phyloP scores from a whole-genome alignment of 495 filamentous ascomycete genomes.

The Podospora conica region DNA sequence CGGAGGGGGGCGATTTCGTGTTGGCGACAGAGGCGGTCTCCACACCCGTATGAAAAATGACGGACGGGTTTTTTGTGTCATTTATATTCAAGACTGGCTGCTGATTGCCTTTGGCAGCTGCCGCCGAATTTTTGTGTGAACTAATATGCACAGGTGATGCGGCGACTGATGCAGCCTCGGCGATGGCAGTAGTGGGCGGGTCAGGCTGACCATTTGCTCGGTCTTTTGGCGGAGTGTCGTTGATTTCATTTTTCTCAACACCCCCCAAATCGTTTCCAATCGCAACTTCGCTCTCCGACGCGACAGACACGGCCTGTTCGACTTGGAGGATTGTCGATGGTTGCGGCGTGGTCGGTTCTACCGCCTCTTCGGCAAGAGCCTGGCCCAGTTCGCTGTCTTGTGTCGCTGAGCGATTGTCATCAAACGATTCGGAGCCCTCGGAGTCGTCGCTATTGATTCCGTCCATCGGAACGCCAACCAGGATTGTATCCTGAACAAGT shows the following conservation, averaged over 20 bases:
- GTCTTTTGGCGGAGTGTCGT: neutral
- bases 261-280: conserved; percentile 7
- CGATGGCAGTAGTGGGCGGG: neutral
- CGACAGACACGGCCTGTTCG: conserved; percentile 12
- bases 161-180: neutral
- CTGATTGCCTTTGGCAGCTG: neutral
- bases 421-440: conserved; percentile 16
- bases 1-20: neutral
- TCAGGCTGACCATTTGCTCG: neutral
- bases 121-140: neutral
- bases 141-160: neutral
- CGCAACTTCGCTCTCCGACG: conserved; percentile 6
- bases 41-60: neutral
- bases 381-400: conserved; percentile 11
- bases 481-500: conserved; percentile 45
- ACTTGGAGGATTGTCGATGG: conserved; percentile 12
- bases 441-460: conserved; percentile 19
- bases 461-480: conserved; percentile 36
- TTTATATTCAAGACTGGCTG: neutral
- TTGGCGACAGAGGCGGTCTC: neutral
- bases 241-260: conserved; percentile 5
- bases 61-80: neutral
- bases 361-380: neutral
- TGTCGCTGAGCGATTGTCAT: conserved; percentile 19
- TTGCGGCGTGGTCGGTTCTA: conserved; percentile 14